These are phyloP conservation scores for Aspergillus viridinutans DNA, from an alignment of 2,329 filamentous ascomycete genomes.

Conservation along the genomic window DNA sequence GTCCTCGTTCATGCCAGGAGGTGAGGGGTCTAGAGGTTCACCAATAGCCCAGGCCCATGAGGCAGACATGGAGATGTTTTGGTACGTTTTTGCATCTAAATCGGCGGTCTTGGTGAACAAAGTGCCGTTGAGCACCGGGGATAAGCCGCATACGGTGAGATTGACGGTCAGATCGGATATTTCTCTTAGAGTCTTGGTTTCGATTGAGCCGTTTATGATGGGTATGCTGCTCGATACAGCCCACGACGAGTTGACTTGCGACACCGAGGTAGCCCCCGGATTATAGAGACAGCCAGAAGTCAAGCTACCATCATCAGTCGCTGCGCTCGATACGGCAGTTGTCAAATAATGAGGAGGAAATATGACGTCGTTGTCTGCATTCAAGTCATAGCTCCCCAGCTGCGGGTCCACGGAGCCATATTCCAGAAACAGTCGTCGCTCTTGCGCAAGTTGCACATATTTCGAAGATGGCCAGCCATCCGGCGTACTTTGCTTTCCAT, in stretches of 20 bases:
- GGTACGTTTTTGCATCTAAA: constrained; percentile 44
- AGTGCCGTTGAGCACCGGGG: constrained; percentile 55
- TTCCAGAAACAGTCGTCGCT: constrained; percentile 52
- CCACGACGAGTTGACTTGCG: constrained; percentile 52
- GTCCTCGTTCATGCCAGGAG: constrained; percentile 20
- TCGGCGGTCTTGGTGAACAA: constrained; percentile 51
- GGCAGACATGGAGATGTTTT: constrained; percentile 47
- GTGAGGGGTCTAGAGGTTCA: constrained; percentile 50
- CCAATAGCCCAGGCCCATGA: constrained; percentile 59
- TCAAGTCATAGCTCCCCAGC: constrained; percentile 53
- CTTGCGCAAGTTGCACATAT: constrained; percentile 52
- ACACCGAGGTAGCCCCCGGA: constrained; percentile 37
- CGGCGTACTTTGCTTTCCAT: constrained; percentile 44
- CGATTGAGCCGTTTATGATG: constrained; percentile 22
- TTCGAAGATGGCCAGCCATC: constrained; percentile 63
- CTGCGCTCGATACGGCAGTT: constrained; percentile 29
- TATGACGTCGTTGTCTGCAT: constrained; percentile 47
- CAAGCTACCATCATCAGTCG: constrained; percentile 39
- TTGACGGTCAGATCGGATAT: constrained; percentile 35
- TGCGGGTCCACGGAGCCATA: constrained; percentile 57
- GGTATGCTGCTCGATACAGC: constrained; percentile 34
- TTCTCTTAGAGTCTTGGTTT: constrained; percentile 23
- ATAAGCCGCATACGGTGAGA: constrained; percentile 56
- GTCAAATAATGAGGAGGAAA: constrained; percentile 49
- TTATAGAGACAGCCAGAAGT: constrained; percentile 53